Evolutionary conservation across 2,329 filamentous ascomycete species (phyloP), one percentile per base, ranked within the genome.

Genomic region (Fusarium aywerte): DNA sequence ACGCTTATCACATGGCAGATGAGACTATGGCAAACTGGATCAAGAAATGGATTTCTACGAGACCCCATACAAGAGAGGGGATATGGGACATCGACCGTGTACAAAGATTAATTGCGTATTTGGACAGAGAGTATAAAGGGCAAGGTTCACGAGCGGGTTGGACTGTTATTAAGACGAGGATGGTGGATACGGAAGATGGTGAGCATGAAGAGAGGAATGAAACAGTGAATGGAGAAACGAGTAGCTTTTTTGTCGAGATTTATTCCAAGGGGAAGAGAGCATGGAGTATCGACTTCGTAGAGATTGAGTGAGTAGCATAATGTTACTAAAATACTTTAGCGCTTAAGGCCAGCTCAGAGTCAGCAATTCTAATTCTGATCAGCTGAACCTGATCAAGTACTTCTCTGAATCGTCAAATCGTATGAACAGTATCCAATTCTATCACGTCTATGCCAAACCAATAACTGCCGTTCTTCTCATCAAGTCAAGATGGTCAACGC

Each of bases 251-350:
- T 2, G 67, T 70, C 15, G 67, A 70, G 38, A 68, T 70, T 15
- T 70, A 59, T 21, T 62, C 63, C 0, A 67, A 57, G 10, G 45
- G 53, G 7, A 58, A 47, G 16, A 53, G 52, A 2, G 67, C 63
- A 2, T 70, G 67, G 67, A 65, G 67, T 25, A 59, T 69, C 13
- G 67, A 70, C 13, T 70, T 70, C 55, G 60, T 70, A 15, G 67
- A 70, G 35, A 65, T 65, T 32, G 58, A 62, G 20, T 62, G 11
- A 53, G 16, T 11, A 7, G 5, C 11, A 15, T 12, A 5, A 12
- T 13, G 4, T 36, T 10, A 32, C 13, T 4, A 16, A 27, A n/a
- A 5, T 44, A 13, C 4, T 3, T 2, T 13, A 44, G 18, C 7
- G 11, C 2, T 4, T 23, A 23, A 32, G 20, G 18, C 10, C 23